Evolutionary conservation across 2,329 filamentous ascomycete species (phyloP).

Genomic region (Albophoma yamanashiensis): DNA sequence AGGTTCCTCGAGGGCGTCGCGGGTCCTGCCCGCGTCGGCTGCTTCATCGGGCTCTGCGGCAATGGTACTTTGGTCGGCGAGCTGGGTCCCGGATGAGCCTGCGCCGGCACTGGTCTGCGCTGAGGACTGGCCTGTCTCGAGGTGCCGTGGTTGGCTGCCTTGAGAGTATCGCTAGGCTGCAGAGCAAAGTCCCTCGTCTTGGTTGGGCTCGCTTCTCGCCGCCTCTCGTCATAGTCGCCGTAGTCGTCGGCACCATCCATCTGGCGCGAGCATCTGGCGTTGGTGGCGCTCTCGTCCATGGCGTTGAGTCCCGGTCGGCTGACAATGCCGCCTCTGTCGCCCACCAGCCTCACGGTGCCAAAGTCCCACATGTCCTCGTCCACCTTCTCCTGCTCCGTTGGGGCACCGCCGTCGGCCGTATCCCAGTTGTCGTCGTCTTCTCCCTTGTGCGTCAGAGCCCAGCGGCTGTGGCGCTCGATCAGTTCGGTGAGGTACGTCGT

Average conservation of each 20-base stretch:
- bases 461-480: constrained; percentile 82
- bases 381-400: constrained; percentile 42
- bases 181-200: constrained; percentile 37
- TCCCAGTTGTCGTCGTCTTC: constrained; percentile 54
- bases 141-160: constrained; percentile 34
- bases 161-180: constrained; percentile 44
- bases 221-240: constrained; percentile 37
- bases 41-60: constrained; percentile 31
- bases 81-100: constrained; percentile 13
- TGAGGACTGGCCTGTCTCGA: constrained; percentile 51
- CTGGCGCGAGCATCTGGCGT: constrained; percentile 53
- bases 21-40: constrained; percentile 17
- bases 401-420: constrained; percentile 40
- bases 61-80: constrained; percentile 53
- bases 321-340: constrained; percentile 48
- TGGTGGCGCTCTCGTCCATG: constrained; percentile 74
- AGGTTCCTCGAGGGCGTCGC: constrained; percentile 31
- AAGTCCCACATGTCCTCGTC: constrained; percentile 97
- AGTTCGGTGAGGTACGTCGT: constrained; percentile 94
- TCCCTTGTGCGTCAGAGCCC: constrained; percentile 70
- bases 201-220: constrained; percentile 38
- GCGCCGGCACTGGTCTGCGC: constrained; percentile 37
- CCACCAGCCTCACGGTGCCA: constrained; percentile 81
- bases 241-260: constrained; percentile 39
- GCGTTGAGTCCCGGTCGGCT: constrained; percentile 49